phyloP scores from a whole-genome alignment of 352 stramenopile genomes.

The Phytophthora vignae region DNA sequence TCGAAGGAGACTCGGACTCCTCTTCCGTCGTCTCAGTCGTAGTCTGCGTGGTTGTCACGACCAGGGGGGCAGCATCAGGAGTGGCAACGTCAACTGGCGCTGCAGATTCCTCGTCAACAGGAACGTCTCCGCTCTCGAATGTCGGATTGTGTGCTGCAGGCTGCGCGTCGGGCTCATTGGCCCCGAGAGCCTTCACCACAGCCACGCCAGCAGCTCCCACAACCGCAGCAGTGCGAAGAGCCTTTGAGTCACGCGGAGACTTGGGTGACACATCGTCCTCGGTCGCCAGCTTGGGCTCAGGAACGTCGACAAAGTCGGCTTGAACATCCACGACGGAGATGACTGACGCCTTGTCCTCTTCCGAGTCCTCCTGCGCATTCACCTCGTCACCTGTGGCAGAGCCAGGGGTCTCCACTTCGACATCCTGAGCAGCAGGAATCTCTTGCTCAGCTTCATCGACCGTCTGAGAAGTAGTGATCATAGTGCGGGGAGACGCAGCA shows the following conservation, averaged over 20 bases:
- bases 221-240: neutral
- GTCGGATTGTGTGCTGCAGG: neutral
- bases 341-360: slow-evolving; percentile 12
- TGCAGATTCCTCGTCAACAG: neutral
- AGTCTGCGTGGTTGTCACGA: neutral
- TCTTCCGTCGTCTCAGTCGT: slow-evolving; percentile 7
- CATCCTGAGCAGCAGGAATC: neutral
- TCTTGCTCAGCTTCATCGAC: slow-evolving; percentile 10
- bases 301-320: slow-evolving; percentile 5
- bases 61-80: neutral
- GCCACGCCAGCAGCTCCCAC: neutral
- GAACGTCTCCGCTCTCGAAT: neutral
- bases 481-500: neutral
- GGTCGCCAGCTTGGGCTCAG: neutral
- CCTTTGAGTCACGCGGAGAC: slow-evolving; percentile 5
- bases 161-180: neutral
- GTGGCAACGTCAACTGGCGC: neutral
- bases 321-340: neutral
- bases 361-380: neutral
- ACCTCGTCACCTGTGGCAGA: neutral
- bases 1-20: slow-evolving; percentile 9
- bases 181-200: neutral
- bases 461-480: neutral
- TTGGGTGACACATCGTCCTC: neutral
- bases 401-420: slow-evolving; percentile 1